Evolutionary conservation across 1,284 basidiomycete genomes (phyloP).

Genomic region (Bondarzewia mesenterica): DNA sequence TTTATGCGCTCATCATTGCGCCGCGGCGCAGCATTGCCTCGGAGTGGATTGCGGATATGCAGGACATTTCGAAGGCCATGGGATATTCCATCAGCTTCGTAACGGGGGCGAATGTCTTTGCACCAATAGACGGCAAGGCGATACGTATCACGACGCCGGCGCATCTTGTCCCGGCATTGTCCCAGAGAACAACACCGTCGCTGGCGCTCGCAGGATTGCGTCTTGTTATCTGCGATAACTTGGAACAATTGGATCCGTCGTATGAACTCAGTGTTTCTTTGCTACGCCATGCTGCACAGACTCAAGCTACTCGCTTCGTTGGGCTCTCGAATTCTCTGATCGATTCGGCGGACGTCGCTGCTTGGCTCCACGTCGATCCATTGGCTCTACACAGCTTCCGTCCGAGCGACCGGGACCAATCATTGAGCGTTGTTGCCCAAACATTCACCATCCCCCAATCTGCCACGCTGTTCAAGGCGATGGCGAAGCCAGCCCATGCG

Average conservation of each 20-base stretch:
- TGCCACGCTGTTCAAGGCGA: constrained; percentile 80
- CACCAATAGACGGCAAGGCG: constrained; percentile 26
- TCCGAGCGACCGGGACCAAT: constrained; percentile 78
- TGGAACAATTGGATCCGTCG: constrained; percentile 76
- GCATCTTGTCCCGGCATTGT: constrained; percentile 38
- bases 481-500: constrained; percentile 86
- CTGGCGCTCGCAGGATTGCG: constrained; percentile 39
- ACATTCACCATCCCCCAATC: constrained; percentile 88
- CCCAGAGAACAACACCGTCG: constrained; percentile 16
- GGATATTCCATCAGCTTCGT: constrained; percentile 38
- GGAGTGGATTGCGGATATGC: constrained; percentile 44
- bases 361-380: constrained; percentile 76
- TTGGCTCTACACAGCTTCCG: constrained; percentile 71
- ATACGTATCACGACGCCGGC: constrained; percentile 51
- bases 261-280: constrained; percentile 83
- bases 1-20: constrained; percentile 50
- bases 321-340: constrained; percentile 76
- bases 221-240: constrained; percentile 76
- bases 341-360: constrained; percentile 74
- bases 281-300: constrained; percentile 55
- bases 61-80: constrained; percentile 27
- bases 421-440: constrained; percentile 63
- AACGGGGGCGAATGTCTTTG: constrained; percentile 24
- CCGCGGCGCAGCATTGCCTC: constrained; percentile 41
- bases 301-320: constrained; percentile 62